These are phyloP conservation scores for Wickerhamomyces chambardii DNA, from an alignment of 805 yeast species.

Conservation along the genomic window DNA sequence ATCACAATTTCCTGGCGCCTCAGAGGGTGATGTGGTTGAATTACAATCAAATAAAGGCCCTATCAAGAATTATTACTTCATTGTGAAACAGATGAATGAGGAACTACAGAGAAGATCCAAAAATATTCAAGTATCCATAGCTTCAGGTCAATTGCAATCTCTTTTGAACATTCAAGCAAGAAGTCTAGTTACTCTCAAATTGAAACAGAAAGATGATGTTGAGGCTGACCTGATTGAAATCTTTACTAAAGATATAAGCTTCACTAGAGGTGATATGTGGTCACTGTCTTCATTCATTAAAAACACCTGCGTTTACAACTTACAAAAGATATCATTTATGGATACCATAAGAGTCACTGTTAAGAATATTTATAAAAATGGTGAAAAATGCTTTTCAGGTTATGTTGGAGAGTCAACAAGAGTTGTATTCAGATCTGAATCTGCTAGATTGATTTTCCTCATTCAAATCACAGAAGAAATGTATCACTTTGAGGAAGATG, in stretches of 20 bases:
- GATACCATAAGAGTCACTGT: constrained; percentile 57
- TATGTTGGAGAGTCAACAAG: constrained; percentile 69
- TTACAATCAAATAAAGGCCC: constrained; percentile 35
- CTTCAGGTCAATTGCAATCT: constrained; percentile 50
- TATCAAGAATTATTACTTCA: constrained; percentile 30
- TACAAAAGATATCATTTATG: constrained; percentile 57
- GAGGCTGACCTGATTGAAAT: constrained; percentile 80
- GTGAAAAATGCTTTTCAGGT: constrained; percentile 65
- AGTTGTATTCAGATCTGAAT: constrained; percentile 82
- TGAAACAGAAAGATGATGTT: constrained; percentile 33
- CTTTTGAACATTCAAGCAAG: constrained; percentile 60
- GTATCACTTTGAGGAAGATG: constrained; percentile 98
- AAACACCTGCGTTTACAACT: constrained; percentile 55
- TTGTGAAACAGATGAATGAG: constrained; percentile 25
- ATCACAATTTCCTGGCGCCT: constrained; percentile 47
- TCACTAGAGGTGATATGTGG: constrained; percentile 95
- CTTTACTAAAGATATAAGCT: constrained; percentile 66
- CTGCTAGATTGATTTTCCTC: constrained; percentile 74
- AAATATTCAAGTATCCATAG: constrained; percentile 40
- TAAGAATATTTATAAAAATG: constrained; percentile 52
- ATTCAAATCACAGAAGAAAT: constrained; percentile 90
- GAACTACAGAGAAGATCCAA: constrained; percentile 22
- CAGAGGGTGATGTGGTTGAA: constrained; percentile 74
- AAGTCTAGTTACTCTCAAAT: constrained; percentile 51
- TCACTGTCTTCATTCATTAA: constrained; percentile 52